Base-by-base conservation (phyloP, 1,284 basidiomycete species). In the Pulchroboletus neoregius region DNA sequence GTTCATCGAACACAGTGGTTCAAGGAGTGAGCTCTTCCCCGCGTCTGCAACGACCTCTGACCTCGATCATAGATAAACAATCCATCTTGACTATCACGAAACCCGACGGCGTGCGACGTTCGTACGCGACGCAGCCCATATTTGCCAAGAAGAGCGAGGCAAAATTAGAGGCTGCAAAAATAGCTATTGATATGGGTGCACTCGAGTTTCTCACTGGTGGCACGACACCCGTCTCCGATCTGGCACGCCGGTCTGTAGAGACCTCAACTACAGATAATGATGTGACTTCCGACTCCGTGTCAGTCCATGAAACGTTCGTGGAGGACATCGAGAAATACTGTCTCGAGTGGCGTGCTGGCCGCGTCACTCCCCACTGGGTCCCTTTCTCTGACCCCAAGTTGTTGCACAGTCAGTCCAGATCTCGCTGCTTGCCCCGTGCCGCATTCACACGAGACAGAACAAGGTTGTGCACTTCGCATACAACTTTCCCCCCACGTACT, bases 81-180 rank as follows among this genome's bases (percentile, higher is more conserved):
- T 82, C 80, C 55, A 76, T 79, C 41, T 58, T 84, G 32, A 80
- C 78, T 1, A 74, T 84, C 44, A 74, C 69, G 2, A 75, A 74
- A 22, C 79, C 79, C 0, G 70, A 74, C 27, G 80, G 78, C 9
- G 49, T 62, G 2, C 62, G 63, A 2, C 69, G 80, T 33, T 74
- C 75, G 0, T 84, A 81, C 62, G 68, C 71, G 15, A 77, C 78
- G 0, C 68, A 72, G 24, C 61, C 70, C 6, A 49, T 61, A 4
- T 76, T 72, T 49, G 36, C 67, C 11, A 69, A 70, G 31, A 74
- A 72, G 50, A 62, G 48, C 33, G 78, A 82, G 24, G 79, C 80
- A 3, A 79, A 78, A 49, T 64, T 65, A 0, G 71, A 71, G 36
- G 79, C 69, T 0, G 78, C 78, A 0, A 64, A 60, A n/a, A 60